Evolutionary conservation across 306 rosid genomes (phyloP).

Genomic region (Lagenaria siceraria): DNA sequence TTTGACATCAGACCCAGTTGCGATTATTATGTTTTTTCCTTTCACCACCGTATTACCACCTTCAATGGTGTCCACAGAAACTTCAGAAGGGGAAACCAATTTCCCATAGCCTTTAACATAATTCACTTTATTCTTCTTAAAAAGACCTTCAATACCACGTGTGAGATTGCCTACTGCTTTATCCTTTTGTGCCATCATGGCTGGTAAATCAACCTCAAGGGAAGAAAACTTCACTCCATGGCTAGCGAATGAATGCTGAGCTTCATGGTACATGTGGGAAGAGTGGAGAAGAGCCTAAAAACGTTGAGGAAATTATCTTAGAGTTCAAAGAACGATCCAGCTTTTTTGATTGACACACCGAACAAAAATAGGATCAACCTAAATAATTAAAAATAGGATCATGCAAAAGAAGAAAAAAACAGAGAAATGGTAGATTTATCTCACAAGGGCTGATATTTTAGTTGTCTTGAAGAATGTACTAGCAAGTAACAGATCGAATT

Average conservation of each 20-base stretch:
- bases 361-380: neutral
- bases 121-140: conserved; percentile 89
- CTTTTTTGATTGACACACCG: neutral
- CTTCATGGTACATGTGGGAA: conserved; percentile 93
- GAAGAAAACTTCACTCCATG: conserved; percentile 73
- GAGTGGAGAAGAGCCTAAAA: conserved; percentile 86
- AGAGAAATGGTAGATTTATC: neutral
- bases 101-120: conserved; percentile 94
- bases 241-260: conserved; percentile 60
- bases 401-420: neutral
- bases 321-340: neutral
- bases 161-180: conserved; percentile 83
- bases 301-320: conserved; percentile 5
- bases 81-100: conserved; percentile 63
- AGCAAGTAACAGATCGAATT: neutral
- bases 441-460: neutral
- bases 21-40: conserved; percentile 80
- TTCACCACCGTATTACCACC: conserved; percentile 63
- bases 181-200: conserved; percentile 88
- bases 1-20: conserved; percentile 93
- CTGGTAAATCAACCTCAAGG: conserved; percentile 78
- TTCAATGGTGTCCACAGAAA: conserved; percentile 69
- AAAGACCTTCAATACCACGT: conserved; percentile 79
- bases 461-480: neutral
- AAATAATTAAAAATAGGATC: neutral